Conservation (phyloP, 208 protist genomes). For the Trypanosoma lewisi region DNA sequence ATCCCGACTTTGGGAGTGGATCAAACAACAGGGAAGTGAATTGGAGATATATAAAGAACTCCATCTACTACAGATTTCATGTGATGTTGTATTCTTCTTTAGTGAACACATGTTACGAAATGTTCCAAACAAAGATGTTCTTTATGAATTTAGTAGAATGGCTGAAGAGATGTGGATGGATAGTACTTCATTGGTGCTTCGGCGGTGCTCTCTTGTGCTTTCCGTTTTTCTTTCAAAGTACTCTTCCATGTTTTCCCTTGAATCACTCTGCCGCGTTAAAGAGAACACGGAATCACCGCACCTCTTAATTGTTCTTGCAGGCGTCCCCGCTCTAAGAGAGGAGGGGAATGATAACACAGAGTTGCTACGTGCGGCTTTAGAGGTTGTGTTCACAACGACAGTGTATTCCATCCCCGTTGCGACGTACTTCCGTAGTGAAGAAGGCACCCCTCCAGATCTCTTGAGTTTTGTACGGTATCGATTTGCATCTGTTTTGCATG, state of each 20-base stretch:
- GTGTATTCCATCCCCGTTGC: constrained; percentile 23
- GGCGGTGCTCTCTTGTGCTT: constrained; percentile 25
- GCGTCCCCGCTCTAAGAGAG: constrained; percentile 10
- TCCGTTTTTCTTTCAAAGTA: constrained; percentile 25
- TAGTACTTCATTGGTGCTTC: constrained; percentile 2
- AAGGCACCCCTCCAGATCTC: constrained; percentile 17
- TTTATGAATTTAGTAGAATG: constrained; percentile 11
- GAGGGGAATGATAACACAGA: constrained; percentile 4
- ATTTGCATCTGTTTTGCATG: constrained; percentile 22
- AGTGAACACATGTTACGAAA: constrained; percentile 13
- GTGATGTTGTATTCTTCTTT: constrained; percentile 24
- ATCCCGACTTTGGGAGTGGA: constrained; percentile 12
- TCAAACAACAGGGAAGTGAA: constrained; percentile 10
- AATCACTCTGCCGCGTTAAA: background rate
- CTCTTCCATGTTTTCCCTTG: constrained; percentile 1
- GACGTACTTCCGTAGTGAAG: constrained; percentile 28
- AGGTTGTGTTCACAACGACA: constrained; percentile 23
- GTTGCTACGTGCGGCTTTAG: constrained; percentile 14
- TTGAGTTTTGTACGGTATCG: constrained; percentile 17
- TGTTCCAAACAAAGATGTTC: background rate
- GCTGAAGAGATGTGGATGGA: constrained; percentile 20
- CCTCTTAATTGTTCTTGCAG: constrained; percentile 11
- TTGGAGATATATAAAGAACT: constrained; percentile 5
- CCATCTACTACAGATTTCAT: constrained; percentile 20
- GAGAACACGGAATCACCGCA: constrained; percentile 10